These are phyloP conservation scores for Globisporangium abappressorium DNA, from an alignment of 352 stramenopile species.

Conservation along the genomic window DNA sequence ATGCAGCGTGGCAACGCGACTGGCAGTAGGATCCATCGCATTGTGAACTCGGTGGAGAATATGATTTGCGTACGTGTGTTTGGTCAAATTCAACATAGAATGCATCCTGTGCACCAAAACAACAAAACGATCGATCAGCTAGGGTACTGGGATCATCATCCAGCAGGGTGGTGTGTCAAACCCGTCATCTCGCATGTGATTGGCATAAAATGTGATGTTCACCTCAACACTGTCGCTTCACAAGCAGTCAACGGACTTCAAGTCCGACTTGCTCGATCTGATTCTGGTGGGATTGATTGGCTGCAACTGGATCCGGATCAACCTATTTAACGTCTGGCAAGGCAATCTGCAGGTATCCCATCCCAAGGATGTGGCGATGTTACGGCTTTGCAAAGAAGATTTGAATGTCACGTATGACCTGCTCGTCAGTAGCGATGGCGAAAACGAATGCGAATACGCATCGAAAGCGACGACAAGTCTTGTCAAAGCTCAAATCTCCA, in stretches of 20 bases:
- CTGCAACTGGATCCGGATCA: not conserved
- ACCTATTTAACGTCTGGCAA: not conserved
- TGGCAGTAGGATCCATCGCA: not conserved
- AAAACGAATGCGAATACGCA: not conserved
- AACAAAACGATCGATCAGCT: too few relatives aligned
- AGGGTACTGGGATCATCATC: too few relatives aligned
- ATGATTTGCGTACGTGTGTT: not conserved
- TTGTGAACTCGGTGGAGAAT: not conserved
- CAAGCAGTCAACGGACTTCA: not conserved
- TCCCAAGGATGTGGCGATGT: not conserved
- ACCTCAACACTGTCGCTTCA: not conserved
- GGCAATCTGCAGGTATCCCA: not conserved
- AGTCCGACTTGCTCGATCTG: not conserved
- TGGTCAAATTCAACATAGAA: not conserved
- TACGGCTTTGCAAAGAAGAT: not conserved
- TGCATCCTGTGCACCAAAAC: too few relatives aligned
- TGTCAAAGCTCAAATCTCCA: not conserved
- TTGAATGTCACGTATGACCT: not conserved
- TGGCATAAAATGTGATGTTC: not conserved
- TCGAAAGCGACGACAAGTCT: not conserved
- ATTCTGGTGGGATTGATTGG: not conserved
- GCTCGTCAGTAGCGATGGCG: not conserved
- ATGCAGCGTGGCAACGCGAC: not conserved
- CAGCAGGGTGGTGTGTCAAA: too few relatives aligned
- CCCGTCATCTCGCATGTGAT: not conserved